Percentiles rank a stretch among this genome's conserved stretches.
phyloP scores from a whole-genome alignment of 1,284 basidiomycete species.

The Leccinum fallax region DNA sequence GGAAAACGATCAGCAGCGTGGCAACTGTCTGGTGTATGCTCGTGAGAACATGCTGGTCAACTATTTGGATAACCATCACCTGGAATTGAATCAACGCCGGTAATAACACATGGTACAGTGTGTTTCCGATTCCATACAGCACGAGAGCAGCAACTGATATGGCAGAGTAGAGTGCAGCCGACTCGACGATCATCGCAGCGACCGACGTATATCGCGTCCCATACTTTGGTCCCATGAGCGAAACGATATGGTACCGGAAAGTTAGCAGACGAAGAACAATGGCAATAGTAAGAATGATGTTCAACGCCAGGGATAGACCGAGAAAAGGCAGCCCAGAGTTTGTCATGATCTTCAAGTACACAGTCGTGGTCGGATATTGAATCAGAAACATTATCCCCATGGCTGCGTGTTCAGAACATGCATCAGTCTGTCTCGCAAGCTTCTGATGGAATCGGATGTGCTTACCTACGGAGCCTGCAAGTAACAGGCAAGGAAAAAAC shows the following conservation, averaged over 20 bases:
- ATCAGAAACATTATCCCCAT: neutral
- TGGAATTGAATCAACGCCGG: neutral
- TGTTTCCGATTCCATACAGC: neutral
- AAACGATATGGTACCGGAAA: neutral
- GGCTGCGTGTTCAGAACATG: neutral
- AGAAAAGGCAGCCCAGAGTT: neutral
- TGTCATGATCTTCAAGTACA: neutral
- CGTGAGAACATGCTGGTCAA: too few species aligned
- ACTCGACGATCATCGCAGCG: neutral
- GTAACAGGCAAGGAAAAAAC: neutral
- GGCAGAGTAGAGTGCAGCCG: neutral
- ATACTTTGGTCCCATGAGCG: neutral
- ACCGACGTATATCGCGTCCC: neutral
- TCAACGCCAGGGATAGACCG: neutral
- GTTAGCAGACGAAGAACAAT: neutral
- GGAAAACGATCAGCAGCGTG: too few species aligned
- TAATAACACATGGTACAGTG: neutral
- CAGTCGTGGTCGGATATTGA: neutral
- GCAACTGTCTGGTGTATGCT: too few species aligned
- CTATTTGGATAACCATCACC: neutral
- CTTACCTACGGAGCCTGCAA: neutral
- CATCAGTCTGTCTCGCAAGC: neutral
- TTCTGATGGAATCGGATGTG: neutral
- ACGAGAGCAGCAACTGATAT: neutral
- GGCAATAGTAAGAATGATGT: neutral